A percentile compares a stretch with the other conserved stretches of the same genome.
Evolutionary conservation across 306 rosid genomes (phyloP).

Genomic region (Bauhinia variegata): DNA sequence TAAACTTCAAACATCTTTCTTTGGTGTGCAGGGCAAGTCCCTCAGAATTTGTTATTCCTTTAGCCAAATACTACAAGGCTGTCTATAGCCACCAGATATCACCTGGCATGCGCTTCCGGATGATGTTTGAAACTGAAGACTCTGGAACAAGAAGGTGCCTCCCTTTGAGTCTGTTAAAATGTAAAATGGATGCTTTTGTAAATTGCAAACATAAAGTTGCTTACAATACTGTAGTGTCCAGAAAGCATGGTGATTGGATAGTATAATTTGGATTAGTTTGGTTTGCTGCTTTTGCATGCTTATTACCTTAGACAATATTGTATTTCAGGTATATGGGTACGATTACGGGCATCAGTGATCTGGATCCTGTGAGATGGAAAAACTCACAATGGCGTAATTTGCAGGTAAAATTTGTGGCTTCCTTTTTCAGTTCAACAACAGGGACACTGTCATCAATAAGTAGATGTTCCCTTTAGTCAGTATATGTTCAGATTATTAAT

Average conservation of each 20-base stretch:
- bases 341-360: constrained; percentile 86
- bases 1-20: constrained; percentile 19
- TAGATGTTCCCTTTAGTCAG: neutral
- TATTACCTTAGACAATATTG: constrained; percentile 2
- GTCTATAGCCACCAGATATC: constrained; percentile 88
- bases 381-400: constrained; percentile 96
- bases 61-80: constrained; percentile 96
- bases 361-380: constrained; percentile 94
- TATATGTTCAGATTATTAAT: neutral
- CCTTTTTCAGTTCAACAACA: constrained; percentile 2
- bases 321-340: constrained; percentile 94
- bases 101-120: constrained; percentile 94
- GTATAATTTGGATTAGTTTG: constrained; percentile 24
- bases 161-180: constrained; percentile 20
- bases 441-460: constrained; percentile 11
- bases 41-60: constrained; percentile 94
- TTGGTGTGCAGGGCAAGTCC: constrained; percentile 87
- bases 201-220: constrained; percentile 5
- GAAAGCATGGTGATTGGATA: constrained; percentile 13
- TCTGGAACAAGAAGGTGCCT: constrained; percentile 95
- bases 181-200: neutral
- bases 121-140: constrained; percentile 98
- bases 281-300: neutral
- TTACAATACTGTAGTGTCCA: constrained; percentile 18
- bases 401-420: constrained; percentile 60